Percentiles rank a stretch among this genome's conserved stretches.
phyloP scores from a whole-genome alignment of 202 grass and related monocot genomes.

The Dendrocalamus latiflorus region DNA sequence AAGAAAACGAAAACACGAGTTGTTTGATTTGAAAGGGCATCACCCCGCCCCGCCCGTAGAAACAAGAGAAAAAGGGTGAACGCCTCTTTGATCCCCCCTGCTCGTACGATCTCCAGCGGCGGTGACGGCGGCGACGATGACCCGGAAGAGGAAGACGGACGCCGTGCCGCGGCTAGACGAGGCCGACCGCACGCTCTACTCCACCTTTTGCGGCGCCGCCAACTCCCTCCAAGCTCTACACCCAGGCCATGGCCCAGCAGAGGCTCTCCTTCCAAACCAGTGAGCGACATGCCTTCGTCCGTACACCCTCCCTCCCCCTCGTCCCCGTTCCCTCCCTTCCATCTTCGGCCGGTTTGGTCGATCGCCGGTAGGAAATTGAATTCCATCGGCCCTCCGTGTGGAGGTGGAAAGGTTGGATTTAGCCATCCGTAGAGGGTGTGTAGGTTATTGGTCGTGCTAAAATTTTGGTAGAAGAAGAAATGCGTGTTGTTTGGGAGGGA shows the following conservation, averaged over 20 bases:
- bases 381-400: background rate
- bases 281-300: slow-evolving; percentile 67
- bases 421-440: background rate
- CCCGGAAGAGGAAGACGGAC: slow-evolving; percentile 81
- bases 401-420: background rate
- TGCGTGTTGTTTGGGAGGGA: background rate
- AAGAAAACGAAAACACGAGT: background rate
- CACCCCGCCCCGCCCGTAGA: background rate
- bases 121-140: slow-evolving; percentile 43
- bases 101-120: background rate
- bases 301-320: background rate
- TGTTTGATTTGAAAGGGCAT: slow-evolving; percentile 6
- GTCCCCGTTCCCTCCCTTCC: background rate
- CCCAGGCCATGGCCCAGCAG: slow-evolving; percentile 77
- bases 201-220: slow-evolving; percentile 74
- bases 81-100: background rate
- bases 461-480: background rate
- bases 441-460: background rate
- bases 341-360: background rate
- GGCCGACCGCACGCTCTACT: slow-evolving; percentile 82
- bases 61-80: too few relatives aligned
- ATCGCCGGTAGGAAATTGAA: background rate
- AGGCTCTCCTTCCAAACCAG: slow-evolving; percentile 87
- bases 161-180: slow-evolving; percentile 65
- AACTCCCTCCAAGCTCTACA: slow-evolving; percentile 92